Evolutionary conservation across 345 rosid genomes (phyloP).

Genomic region (Odontarrhena argentea): DNA sequence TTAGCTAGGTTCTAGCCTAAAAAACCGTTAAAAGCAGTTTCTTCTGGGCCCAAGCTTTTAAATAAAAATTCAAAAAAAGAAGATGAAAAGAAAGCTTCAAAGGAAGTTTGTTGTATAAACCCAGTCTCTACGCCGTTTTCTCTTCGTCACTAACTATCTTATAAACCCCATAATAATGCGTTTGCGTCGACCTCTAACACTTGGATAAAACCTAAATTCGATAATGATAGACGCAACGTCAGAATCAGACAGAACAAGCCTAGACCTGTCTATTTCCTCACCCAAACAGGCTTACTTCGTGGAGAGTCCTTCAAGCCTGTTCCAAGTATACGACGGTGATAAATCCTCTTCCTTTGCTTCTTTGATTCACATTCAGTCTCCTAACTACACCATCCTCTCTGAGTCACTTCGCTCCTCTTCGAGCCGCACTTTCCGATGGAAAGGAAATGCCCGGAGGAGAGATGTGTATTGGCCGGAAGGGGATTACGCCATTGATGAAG

Average conservation of each 20-base stretch:
- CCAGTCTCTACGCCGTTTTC: too few relatives aligned
- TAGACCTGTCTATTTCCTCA: conserved; percentile 73
- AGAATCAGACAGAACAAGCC: conserved; percentile 74
- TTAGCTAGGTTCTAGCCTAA: too few relatives aligned
- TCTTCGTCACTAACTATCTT: too few relatives aligned
- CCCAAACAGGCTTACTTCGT: conserved; percentile 74
- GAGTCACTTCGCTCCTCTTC: conserved; percentile 46
- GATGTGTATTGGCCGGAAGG: conserved; percentile 78
- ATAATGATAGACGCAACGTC: conserved; percentile 60
- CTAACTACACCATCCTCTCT: conserved; percentile 39
- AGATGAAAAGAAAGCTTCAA: too few relatives aligned
- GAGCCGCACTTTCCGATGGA: conserved; percentile 46
- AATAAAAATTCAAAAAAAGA: too few relatives aligned
- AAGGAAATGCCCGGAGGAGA: conserved; percentile 55
- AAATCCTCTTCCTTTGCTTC: conserved; percentile 19
- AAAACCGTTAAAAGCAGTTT: too few relatives aligned
- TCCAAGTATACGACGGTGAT: conserved; percentile 66
- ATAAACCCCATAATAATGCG: too few relatives aligned
- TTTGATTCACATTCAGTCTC: conserved; percentile 35
- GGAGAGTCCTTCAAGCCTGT: conserved; percentile 77
- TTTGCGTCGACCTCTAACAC: too few relatives aligned
- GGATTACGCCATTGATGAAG: conserved; percentile 60
- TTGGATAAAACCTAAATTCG: too few relatives aligned
- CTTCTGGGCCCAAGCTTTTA: too few relatives aligned
- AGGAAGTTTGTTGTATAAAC: too few relatives aligned